phyloP scores from a whole-genome alignment of 257 asterid genomes.

The Capsicum pubescens region DNA sequence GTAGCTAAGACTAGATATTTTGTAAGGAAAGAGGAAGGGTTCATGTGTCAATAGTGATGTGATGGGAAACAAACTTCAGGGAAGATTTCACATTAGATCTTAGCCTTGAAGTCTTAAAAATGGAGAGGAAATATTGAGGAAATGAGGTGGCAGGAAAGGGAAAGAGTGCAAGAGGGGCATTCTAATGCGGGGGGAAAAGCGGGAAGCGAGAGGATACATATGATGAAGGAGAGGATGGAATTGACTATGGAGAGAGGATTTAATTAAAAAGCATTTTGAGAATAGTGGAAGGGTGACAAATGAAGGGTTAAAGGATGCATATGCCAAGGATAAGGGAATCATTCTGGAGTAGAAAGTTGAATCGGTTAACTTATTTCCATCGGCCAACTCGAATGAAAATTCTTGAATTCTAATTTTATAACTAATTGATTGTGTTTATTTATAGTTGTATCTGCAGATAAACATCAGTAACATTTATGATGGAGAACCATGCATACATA shows the following conservation, averaged over 20 bases:
- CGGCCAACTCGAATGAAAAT: background rate
- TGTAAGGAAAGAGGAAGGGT: background rate
- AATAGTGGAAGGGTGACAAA: background rate
- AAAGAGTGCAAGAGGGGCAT: background rate
- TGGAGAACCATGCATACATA: background rate
- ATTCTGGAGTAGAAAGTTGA: background rate
- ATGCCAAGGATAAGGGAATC: background rate
- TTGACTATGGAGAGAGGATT: background rate
- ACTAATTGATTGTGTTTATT: constrained; percentile 17
- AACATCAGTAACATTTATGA: background rate
- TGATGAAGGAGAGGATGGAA: background rate
- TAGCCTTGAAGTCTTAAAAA: background rate
- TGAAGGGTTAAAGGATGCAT: background rate
- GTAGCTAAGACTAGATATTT: background rate
- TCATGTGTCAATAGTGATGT: background rate
- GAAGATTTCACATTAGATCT: background rate
- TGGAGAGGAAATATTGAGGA: background rate
- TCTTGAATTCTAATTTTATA: background rate
- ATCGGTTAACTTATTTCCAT: background rate
- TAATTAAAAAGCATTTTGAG: background rate
- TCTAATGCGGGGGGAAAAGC: background rate
- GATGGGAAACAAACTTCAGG: background rate
- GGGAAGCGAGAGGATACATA: background rate
- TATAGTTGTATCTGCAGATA: background rate
- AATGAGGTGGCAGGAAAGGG: background rate